A percentile compares a stretch with the other conserved stretches of the same genome.
These are phyloP conservation scores for Rhamnella rubrinervis DNA, from an alignment of 331 rosid species.

Conservation along the genomic window DNA sequence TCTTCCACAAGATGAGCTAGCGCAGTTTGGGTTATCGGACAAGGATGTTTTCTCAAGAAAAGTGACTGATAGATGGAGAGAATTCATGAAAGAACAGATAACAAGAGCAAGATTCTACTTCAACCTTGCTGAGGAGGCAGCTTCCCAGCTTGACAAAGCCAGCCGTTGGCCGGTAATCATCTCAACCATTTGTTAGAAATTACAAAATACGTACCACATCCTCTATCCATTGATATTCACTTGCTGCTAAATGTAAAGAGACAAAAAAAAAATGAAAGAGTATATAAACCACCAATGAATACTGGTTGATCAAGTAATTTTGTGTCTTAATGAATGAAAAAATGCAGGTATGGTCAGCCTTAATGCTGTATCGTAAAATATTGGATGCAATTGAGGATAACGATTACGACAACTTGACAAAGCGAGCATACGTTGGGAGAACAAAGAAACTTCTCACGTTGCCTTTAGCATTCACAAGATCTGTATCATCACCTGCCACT, in stretches of 20 bases:
- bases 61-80: conserved; percentile 64
- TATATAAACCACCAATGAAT: not conserved
- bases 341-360: conserved; percentile 77
- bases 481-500: conserved; percentile 32
- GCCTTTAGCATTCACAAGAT: conserved; percentile 69
- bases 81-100: conserved; percentile 81
- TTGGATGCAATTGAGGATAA: conserved; percentile 78
- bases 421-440: conserved; percentile 69
- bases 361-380: conserved; percentile 65
- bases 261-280: not conserved
- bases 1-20: conserved; percentile 93
- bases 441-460: conserved; percentile 56
- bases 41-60: conserved; percentile 60
- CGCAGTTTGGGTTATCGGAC: conserved; percentile 63
- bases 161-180: conserved; percentile 90
- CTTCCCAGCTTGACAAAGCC: conserved; percentile 76
- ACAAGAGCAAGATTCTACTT: conserved; percentile 73
- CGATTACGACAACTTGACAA: conserved; percentile 72
- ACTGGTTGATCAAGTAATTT: too few relatives aligned
- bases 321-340: too few relatives aligned
- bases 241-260: not conserved
- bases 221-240: not conserved
- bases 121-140: conserved; percentile 72
- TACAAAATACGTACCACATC: not conserved
- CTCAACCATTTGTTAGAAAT: not conserved